Percentiles rank a stretch among this genome's conserved stretches.
Conservation (phyloP, 2,329 filamentous ascomycete genomes). For the Hymenoscyphus occultus region DNA sequence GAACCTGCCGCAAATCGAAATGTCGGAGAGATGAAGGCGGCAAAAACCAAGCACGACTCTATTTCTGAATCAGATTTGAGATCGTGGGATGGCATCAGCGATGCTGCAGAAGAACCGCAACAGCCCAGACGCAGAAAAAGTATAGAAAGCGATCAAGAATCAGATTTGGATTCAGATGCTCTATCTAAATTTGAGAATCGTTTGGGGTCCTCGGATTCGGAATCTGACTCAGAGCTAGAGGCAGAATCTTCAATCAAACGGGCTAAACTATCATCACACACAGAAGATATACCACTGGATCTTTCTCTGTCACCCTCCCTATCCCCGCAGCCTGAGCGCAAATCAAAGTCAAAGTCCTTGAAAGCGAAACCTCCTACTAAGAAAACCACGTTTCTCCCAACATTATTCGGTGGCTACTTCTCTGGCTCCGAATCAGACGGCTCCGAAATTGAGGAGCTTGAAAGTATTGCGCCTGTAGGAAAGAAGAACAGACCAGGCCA, state of each 20-base stretch:
- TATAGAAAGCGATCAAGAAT: conserved; percentile 22
- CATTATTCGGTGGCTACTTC: conserved; percentile 75
- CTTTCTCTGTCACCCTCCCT: conserved; percentile 28
- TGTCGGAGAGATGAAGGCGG: conserved; percentile 12
- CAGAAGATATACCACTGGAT: conserved; percentile 1
- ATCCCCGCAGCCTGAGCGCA: conserved; percentile 19
- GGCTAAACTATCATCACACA: conserved; percentile 10
- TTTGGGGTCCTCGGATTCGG: conserved; percentile 35
- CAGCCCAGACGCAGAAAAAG: conserved; percentile 15
- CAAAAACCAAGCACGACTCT: not conserved
- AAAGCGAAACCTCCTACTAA: conserved; percentile 18
- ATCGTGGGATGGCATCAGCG: conserved; percentile 22
- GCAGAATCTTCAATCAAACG: conserved; percentile 20
- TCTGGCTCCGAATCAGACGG: conserved; percentile 67
- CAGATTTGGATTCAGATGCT: conserved; percentile 29
- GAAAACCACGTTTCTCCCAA: conserved; percentile 65
- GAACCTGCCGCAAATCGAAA: not conserved
- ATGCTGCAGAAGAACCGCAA: conserved; percentile 8
- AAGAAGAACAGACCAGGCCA: conserved; percentile 77
- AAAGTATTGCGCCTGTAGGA: conserved; percentile 48
- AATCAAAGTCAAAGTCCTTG: conserved; percentile 15
- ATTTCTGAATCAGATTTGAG: conserved; percentile 4
- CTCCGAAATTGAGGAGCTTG: conserved; percentile 59
- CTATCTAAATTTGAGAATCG: conserved; percentile 33
- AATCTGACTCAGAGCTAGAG: conserved; percentile 30